Conservation (phyloP, 2,329 filamentous ascomycete species). For the Alternaria infectoria region DNA sequence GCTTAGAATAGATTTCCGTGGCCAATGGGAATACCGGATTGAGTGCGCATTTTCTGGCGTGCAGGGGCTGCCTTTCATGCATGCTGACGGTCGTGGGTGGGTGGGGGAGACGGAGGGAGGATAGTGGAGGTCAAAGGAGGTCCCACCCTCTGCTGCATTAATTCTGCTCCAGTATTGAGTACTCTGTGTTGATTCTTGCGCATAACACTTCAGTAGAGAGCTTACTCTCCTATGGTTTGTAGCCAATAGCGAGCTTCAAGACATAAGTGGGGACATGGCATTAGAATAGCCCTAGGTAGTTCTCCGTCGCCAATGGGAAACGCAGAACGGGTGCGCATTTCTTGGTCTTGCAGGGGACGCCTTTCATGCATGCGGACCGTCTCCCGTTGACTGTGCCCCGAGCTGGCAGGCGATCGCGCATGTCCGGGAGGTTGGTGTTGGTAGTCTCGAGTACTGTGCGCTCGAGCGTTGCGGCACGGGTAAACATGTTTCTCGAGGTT, state of each 20-base stretch:
- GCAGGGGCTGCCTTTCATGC: slow-evolving; percentile 25
- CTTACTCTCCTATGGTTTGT: too few relatives aligned
- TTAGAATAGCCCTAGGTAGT: too few relatives aligned
- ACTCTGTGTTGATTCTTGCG: too few relatives aligned
- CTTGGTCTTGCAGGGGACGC: slow-evolving; percentile 13
- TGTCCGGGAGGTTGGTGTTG: slow-evolving; percentile 10
- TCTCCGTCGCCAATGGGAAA: slow-evolving; percentile 12
- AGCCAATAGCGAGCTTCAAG: too few relatives aligned
- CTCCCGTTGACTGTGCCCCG: slow-evolving; percentile 32
- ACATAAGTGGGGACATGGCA: too few relatives aligned
- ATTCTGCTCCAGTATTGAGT: too few relatives aligned
- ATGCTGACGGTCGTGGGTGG: slow-evolving; percentile 20
- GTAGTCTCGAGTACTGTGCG: slow-evolving; percentile 4
- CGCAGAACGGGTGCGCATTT: slow-evolving; percentile 6
- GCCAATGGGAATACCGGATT: slow-evolving; percentile 13
- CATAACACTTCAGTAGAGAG: too few relatives aligned
- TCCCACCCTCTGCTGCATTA: too few relatives aligned
- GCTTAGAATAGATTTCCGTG: slow-evolving; percentile 16
- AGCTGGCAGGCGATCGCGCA: slow-evolving; percentile 14
- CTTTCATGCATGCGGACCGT: slow-evolving; percentile 32
- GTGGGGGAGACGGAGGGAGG: too few relatives aligned
- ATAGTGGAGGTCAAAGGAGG: too few relatives aligned
- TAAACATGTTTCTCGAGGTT: slow-evolving; percentile 21
- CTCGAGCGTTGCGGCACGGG: slow-evolving; percentile 11
- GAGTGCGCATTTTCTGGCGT: slow-evolving; percentile 7